A percentile compares a stretch with the other conserved stretches of the same genome.
These are phyloP conservation scores for Aspergillus sergii DNA, from an alignment of 2,329 filamentous ascomycete species.

Conservation along the genomic window DNA sequence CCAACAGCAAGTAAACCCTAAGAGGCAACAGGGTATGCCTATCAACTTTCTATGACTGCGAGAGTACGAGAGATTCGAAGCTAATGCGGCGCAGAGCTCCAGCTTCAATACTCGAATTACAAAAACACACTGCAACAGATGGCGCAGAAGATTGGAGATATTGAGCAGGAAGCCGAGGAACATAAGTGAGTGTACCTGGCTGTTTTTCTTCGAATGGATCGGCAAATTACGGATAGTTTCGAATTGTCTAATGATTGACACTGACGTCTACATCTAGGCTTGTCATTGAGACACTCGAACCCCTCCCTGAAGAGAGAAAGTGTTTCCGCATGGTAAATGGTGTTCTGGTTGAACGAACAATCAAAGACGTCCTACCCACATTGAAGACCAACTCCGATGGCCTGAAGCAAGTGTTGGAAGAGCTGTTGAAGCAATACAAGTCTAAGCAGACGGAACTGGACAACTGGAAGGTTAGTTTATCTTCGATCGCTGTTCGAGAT, in stretches of 20 bases:
- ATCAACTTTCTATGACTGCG: not conserved
- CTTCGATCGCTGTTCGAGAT: too few species aligned
- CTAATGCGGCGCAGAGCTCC: constrained; percentile 45
- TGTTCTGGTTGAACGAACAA: constrained; percentile 89
- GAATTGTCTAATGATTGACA: constrained; percentile 12
- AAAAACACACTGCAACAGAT: constrained; percentile 82
- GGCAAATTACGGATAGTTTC: not conserved
- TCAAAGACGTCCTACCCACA: constrained; percentile 87
- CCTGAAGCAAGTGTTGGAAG: constrained; percentile 88
- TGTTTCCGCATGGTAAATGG: constrained; percentile 99
- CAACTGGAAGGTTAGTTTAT: constrained; percentile 81
- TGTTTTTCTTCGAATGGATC: not conserved
- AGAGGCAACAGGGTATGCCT: constrained; percentile 51
- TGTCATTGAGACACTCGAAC: constrained; percentile 87
- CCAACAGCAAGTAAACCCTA: constrained; percentile 43
- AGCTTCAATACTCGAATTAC: constrained; percentile 56
- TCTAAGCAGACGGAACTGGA: constrained; percentile 92
- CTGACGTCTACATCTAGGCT: constrained; percentile 60
- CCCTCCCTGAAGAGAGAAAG: constrained; percentile 82
- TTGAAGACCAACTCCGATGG: constrained; percentile 93
- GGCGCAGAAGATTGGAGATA: constrained; percentile 94
- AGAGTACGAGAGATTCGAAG: not conserved
- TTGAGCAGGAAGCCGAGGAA: constrained; percentile 95
- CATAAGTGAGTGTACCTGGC: constrained; percentile 74
- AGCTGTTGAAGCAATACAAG: constrained; percentile 96